Evolutionary conservation across 2,329 filamentous ascomycete genomes (phyloP).

Genomic region (Nothophaeocryptopus gaeumannii): DNA sequence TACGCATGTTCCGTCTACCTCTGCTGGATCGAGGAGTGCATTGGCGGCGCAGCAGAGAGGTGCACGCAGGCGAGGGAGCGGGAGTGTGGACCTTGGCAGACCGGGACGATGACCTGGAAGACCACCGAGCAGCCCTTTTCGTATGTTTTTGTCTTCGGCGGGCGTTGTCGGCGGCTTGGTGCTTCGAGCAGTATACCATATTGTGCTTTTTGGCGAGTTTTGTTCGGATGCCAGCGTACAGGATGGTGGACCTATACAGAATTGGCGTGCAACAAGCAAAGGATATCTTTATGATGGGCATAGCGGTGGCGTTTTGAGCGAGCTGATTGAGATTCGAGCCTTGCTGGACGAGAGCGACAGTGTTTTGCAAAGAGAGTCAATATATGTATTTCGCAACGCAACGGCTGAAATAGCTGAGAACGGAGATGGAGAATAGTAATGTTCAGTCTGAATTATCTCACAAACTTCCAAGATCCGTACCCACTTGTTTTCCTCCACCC

Average conservation of each 20-base stretch:
- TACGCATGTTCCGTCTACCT: conserved; percentile 18
- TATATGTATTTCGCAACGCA: no score
- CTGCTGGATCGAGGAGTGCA: conserved; percentile 15
- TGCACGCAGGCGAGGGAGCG: conserved; percentile 7
- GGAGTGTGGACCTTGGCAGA: conserved; percentile 8
- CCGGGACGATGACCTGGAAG: conserved; percentile 6
- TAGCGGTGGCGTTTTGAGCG: not conserved
- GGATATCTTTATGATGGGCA: not conserved
- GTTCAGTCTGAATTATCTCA: no score
- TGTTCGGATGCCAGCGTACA: not conserved
- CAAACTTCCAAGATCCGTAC: no score
- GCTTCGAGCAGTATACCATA: not conserved
- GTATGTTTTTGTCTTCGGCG: not conserved
- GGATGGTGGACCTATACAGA: not conserved
- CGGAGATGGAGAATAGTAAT: no score
- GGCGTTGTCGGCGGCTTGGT: no score
- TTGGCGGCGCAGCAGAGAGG: conserved; percentile 10
- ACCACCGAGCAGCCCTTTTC: conserved; percentile 6
- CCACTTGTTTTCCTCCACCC: no score
- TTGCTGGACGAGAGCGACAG: no score
- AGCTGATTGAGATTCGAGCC: no score
- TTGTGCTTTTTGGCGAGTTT: not conserved
- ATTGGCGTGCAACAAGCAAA: not conserved
- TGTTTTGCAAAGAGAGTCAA: no score
- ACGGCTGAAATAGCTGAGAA: no score